Evolutionary conservation across 495 filamentous ascomycete species (phyloP).

Genomic region (Hypoxylon fuscum): DNA sequence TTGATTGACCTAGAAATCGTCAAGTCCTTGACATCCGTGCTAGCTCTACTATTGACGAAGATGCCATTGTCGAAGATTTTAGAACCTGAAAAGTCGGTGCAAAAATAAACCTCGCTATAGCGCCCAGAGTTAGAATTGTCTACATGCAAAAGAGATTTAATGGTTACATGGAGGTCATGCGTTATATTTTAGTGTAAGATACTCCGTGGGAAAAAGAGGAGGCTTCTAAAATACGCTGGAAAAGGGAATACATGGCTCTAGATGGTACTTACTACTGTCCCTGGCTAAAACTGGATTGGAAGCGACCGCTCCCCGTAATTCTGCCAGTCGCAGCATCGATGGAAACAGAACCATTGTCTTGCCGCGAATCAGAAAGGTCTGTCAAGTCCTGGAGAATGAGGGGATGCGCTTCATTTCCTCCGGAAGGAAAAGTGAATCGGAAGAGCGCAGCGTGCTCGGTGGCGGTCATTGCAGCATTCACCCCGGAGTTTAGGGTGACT

Average conservation of each 20-base stretch:
- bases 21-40: conserved; percentile 61
- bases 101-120: conserved; percentile 61
- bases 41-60: conserved; percentile 68
- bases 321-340: conserved; percentile 65
- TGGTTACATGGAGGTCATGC: neutral
- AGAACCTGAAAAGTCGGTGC: conserved; percentile 75
- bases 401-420: conserved; percentile 59
- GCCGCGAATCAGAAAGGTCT: conserved; percentile 70
- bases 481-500: conserved; percentile 65
- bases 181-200: too few species aligned
- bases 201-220: neutral
- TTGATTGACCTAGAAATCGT: conserved; percentile 68
- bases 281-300: conserved; percentile 74
- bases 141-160: neutral
- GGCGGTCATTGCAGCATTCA: conserved; percentile 74
- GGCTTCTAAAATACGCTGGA: neutral
- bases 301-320: conserved; percentile 71
- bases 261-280: conserved; percentile 61
- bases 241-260: neutral
- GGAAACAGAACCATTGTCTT: conserved; percentile 65
- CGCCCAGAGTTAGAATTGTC: conserved; percentile 3
- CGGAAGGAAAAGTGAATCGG: conserved; percentile 70
- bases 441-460: conserved; percentile 73
- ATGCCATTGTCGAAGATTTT: conserved; percentile 69
- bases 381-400: conserved; percentile 72